phyloP scores from a whole-genome alignment of 768 basidiomycete species.

The Gyrodon lividus region DNA sequence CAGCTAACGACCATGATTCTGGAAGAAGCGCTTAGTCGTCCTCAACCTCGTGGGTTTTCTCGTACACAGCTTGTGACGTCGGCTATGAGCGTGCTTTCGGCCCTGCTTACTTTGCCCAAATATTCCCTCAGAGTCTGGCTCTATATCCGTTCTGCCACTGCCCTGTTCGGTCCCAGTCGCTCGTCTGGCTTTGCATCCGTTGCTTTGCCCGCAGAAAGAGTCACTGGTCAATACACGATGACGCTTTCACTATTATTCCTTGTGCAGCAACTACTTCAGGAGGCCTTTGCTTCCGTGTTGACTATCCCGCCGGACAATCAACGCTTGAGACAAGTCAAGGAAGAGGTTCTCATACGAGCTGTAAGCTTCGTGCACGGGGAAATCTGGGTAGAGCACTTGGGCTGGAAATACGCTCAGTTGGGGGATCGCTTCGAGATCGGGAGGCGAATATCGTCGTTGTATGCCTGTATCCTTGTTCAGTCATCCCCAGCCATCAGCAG shows the following conservation, averaged over 20 bases:
- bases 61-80: slow-evolving; percentile 71
- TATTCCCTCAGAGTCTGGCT: slow-evolving; percentile 88
- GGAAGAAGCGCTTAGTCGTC: slow-evolving; percentile 68
- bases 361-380: slow-evolving; percentile 78
- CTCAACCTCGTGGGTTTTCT: slow-evolving; percentile 42
- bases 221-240: slow-evolving; percentile 76
- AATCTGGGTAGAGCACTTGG: slow-evolving; percentile 82
- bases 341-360: slow-evolving; percentile 80
- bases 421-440: slow-evolving; percentile 86
- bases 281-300: slow-evolving; percentile 58
- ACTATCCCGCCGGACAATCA: slow-evolving; percentile 52
- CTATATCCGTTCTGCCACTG: slow-evolving; percentile 75
- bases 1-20: slow-evolving; percentile 80
- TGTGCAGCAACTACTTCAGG: slow-evolving; percentile 70
- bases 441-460: slow-evolving; percentile 61
- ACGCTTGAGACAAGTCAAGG: slow-evolving; percentile 70
- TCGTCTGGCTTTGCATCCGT: slow-evolving; percentile 55
- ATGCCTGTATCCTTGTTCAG: slow-evolving; percentile 62
- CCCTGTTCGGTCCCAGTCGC: slow-evolving; percentile 69
- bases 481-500: slow-evolving; percentile 53
- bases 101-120: slow-evolving; percentile 67
- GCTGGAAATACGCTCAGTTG: slow-evolving; percentile 84
- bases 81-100: slow-evolving; percentile 77
- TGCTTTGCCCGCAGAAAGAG: slow-evolving; percentile 68
- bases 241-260: slow-evolving; percentile 77